Percentiles rank a stretch among this genome's conserved stretches.
phyloP scores from a whole-genome alignment of 345 rosid genomes.

The Noccaea bulbosa region DNA sequence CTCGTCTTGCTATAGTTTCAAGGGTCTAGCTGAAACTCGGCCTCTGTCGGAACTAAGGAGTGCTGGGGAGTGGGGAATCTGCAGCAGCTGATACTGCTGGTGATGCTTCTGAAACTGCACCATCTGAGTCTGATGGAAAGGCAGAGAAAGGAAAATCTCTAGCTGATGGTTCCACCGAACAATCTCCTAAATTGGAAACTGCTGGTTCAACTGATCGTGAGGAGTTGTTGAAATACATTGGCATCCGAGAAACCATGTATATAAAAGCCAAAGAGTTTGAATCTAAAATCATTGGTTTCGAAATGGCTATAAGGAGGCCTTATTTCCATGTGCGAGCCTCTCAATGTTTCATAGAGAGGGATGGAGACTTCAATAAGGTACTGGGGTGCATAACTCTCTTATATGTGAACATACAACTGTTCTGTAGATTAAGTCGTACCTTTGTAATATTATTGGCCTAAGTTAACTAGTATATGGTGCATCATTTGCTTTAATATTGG shows the following conservation, averaged over 20 bases:
- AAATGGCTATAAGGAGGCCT: conserved; percentile 94
- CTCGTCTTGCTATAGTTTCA: conserved; percentile 60
- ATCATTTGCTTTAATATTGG: conserved; percentile 92
- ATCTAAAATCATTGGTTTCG: conserved; percentile 88
- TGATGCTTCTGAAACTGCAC: conserved; percentile 46
- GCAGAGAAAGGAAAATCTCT: conserved; percentile 60
- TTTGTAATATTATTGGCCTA: conserved; percentile 67
- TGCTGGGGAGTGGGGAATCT: conserved; percentile 79
- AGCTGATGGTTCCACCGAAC: conserved; percentile 57
- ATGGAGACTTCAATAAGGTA: conserved; percentile 93
- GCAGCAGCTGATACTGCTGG: conserved; percentile 44
- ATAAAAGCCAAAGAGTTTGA: conserved; percentile 96
- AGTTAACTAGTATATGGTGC: conserved; percentile 95
- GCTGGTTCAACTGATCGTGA: conserved; percentile 81
- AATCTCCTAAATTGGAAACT: conserved; percentile 63
- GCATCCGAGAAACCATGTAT: conserved; percentile 84
- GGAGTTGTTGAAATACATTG: conserved; percentile 89
- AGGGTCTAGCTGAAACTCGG: conserved; percentile 76
- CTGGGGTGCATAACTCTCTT: conserved; percentile 48
- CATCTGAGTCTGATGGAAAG: conserved; percentile 53
- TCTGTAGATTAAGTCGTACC: conserved; percentile 67
- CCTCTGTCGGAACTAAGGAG: conserved; percentile 82
- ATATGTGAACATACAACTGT: conserved; percentile 44
- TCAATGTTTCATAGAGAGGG: conserved; percentile 80
- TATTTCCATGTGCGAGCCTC: conserved; percentile 96